Conservation (phyloP, 1,284 basidiomycete species). For the Pterulicium gracile region DNA sequence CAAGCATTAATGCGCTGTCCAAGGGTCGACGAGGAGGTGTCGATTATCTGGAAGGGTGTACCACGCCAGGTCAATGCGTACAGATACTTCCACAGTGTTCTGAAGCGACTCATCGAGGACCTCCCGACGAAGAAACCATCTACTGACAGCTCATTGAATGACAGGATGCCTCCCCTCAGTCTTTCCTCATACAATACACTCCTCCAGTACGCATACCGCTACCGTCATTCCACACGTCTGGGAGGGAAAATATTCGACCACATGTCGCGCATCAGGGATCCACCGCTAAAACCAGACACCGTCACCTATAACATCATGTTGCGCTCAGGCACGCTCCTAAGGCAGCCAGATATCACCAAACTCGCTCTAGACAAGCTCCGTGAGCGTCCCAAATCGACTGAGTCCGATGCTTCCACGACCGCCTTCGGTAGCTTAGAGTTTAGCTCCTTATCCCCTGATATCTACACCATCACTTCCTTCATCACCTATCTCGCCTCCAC, state of each 20-base stretch:
- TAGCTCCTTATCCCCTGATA: constrained; percentile 18
- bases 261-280: constrained; percentile 33
- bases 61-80: constrained; percentile 32
- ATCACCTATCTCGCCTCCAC: constrained; percentile 41
- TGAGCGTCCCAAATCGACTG: background rate
- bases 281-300: constrained; percentile 30
- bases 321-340: constrained; percentile 40
- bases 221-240: constrained; percentile 38
- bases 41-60: constrained; percentile 23
- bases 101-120: constrained; percentile 31
- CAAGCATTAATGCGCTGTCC: constrained; percentile 40
- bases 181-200: constrained; percentile 47
- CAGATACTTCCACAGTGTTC: constrained; percentile 45
- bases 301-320: constrained; percentile 49
- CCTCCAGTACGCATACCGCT: constrained; percentile 51
- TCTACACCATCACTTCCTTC: constrained; percentile 37
- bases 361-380: constrained; percentile 23
- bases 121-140: constrained; percentile 14
- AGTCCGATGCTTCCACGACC: background rate
- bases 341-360: constrained; percentile 31
- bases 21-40: constrained; percentile 30
- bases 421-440: background rate
- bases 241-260: constrained; percentile 40
- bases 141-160: background rate
- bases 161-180: constrained; percentile 26